Conservation (phyloP, 2,329 filamentous ascomycete species). For the Rutstroemia sydowiana region DNA sequence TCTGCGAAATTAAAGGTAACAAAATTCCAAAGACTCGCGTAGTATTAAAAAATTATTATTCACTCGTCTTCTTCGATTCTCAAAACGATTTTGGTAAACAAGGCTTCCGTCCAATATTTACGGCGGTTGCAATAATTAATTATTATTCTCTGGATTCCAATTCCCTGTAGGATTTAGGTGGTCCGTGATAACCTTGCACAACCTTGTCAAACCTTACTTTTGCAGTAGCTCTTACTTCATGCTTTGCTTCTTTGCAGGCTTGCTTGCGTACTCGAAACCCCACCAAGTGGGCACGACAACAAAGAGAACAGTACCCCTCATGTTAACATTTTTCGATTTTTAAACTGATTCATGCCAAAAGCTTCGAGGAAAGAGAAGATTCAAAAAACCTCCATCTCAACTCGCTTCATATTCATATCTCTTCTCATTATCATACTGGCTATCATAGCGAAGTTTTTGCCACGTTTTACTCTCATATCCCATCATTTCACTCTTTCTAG, state of each 20-base stretch:
- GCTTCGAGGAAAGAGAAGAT: background rate
- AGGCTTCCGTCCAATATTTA: background rate
- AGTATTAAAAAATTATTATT: background rate
- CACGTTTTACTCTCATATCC: constrained; percentile 26
- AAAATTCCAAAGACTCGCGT: background rate
- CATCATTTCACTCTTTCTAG: constrained; percentile 22
- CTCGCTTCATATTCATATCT: constrained; percentile 20
- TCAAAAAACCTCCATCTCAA: constrained; percentile 5
- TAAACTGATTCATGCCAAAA: background rate
- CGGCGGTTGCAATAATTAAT: background rate
- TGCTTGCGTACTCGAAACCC: background rate
- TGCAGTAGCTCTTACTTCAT: background rate
- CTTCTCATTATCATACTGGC: constrained; percentile 27
- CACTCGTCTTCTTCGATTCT: background rate
- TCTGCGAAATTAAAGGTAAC: background rate
- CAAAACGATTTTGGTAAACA: background rate
- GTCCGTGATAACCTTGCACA: background rate
- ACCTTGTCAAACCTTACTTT: background rate
- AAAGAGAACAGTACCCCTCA: constrained; percentile 6
- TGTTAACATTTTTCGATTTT: background rate
- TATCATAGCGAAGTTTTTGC: constrained; percentile 20
- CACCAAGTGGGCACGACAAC: constrained; percentile 5
- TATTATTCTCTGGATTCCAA: background rate
- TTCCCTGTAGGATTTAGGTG: background rate
- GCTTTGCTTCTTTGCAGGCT: background rate